Percentiles rank a stretch among this genome's conserved stretches.
phyloP scores from a whole-genome alignment of 371 early-diverging fungal species.

The Phascolomyces articulosus region DNA sequence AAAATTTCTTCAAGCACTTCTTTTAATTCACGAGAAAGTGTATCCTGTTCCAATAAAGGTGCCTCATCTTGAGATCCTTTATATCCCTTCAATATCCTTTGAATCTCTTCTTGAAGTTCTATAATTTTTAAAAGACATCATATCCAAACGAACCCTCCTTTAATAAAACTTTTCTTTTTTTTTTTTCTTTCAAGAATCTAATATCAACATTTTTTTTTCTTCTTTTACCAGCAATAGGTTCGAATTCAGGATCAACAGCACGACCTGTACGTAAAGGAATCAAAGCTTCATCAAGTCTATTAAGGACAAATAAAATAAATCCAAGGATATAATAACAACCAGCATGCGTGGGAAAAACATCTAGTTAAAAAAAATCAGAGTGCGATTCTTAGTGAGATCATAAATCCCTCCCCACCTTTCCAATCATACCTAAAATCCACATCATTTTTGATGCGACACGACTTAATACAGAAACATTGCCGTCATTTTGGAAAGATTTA shows the following conservation, averaged over 20 bases:
- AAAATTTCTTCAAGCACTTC: conserved; percentile 53
- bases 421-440: conserved; percentile 50
- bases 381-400: neutral
- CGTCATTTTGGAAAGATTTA: conserved; percentile 45
- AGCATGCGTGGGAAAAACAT: conserved; percentile 56
- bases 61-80: conserved; percentile 38
- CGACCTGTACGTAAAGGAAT: conserved; percentile 54
- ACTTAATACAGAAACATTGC: conserved; percentile 45
- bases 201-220: too few relatives aligned
- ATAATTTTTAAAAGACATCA: too few relatives aligned
- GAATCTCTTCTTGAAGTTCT: conserved; percentile 57
- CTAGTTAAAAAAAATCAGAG: conserved; percentile 18
- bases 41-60: conserved; percentile 42
- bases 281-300: conserved; percentile 53
- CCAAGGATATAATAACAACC: conserved; percentile 62
- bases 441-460: conserved; percentile 57
- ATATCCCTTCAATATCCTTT: conserved; percentile 44
- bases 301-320: conserved; percentile 54
- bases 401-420: too few relatives aligned
- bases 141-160: too few relatives aligned
- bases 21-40: conserved; percentile 44
- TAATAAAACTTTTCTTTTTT: too few relatives aligned
- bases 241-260: conserved; percentile 51
- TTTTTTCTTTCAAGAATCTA: too few relatives aligned
- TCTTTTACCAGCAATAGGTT: conserved; percentile 50